phyloP scores from a whole-genome alignment of 2,329 filamentous ascomycete species.

The Arthroderma uncinatum region DNA sequence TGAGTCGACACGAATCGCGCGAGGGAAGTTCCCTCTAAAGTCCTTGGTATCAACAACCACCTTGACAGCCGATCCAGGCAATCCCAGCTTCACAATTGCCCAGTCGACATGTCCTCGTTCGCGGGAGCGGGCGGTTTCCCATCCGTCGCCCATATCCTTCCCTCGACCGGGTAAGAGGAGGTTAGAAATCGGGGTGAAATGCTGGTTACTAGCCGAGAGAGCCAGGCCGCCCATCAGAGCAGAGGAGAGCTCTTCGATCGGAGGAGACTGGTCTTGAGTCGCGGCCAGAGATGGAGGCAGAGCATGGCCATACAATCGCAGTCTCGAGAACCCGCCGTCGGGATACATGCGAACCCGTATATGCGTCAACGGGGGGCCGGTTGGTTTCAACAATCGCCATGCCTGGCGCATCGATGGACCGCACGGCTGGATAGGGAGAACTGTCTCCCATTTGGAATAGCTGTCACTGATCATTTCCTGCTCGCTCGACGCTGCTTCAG shows the following conservation, averaged over 20 bases:
- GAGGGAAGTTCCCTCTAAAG: slow-evolving; percentile 36
- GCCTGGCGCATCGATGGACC: slow-evolving; percentile 34
- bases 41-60: slow-evolving; percentile 37
- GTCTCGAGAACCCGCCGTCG: slow-evolving; percentile 35
- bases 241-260: slow-evolving; percentile 31
- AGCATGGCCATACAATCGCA: slow-evolving; percentile 34
- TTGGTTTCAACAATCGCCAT: slow-evolving; percentile 28
- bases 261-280: slow-evolving; percentile 1
- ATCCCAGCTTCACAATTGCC: slow-evolving; percentile 31
- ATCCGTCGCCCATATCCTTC: slow-evolving; percentile 37
- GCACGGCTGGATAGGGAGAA: slow-evolving; percentile 30
- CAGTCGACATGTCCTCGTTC: slow-evolving; percentile 33
- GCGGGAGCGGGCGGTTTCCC: slow-evolving; percentile 34
- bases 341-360: slow-evolving; percentile 37
- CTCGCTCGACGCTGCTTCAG: slow-evolving; percentile 5
- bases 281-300: slow-evolving; percentile 24
- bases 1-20: slow-evolving; percentile 31
- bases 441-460: slow-evolving; percentile 29
- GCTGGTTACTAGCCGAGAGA: slow-evolving; percentile 32
- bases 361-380: slow-evolving; percentile 32
- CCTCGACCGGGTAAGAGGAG: slow-evolving; percentile 34
- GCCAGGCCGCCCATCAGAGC: slow-evolving; percentile 33
- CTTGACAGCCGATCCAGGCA: slow-evolving; percentile 29
- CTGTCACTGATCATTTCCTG: slow-evolving; percentile 24
- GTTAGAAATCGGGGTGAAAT: slow-evolving; percentile 33